A percentile compares a stretch with the other conserved stretches of the same genome.
phyloP scores from a whole-genome alignment of 2,329 filamentous ascomycete genomes.

The Zasmidium angulare region DNA sequence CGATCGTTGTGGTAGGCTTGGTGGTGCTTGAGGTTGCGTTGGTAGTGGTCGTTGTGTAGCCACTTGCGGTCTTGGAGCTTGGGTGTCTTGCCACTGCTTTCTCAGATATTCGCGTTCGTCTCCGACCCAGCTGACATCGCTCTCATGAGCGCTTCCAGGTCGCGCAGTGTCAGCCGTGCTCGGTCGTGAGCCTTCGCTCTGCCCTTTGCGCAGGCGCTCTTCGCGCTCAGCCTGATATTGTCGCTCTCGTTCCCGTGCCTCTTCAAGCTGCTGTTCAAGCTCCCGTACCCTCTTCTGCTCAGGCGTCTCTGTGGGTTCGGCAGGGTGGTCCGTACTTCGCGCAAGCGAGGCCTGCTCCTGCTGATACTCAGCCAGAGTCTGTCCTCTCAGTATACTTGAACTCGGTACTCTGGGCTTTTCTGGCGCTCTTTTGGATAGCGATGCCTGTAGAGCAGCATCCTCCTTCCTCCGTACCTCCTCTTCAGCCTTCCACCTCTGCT shows the following conservation, averaged over 20 bases:
- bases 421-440: constrained; percentile 64
- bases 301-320: constrained; percentile 41
- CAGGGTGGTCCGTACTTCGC: constrained; percentile 36
- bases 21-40: constrained; percentile 16
- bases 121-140: constrained; percentile 64
- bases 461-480: constrained; percentile 71
- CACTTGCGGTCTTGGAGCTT: constrained; percentile 36
- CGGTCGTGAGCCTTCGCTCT: constrained; percentile 38
- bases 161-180: constrained; percentile 27
- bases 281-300: constrained; percentile 73
- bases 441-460: constrained; percentile 70
- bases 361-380: constrained; percentile 85
- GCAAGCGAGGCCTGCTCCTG: constrained; percentile 57
- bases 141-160: constrained; percentile 44
- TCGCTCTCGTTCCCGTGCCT: constrained; percentile 65
- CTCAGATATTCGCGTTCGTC: constrained; percentile 66
- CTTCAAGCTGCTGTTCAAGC: constrained; percentile 71
- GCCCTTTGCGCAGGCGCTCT: constrained; percentile 43
- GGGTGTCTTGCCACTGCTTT: constrained; percentile 53
- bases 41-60: constrained; percentile 36
- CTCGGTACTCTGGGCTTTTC: constrained; percentile 46
- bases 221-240: constrained; percentile 63
- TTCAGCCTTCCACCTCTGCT: constrained; percentile 72
- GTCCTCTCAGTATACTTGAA: constrained; percentile 67
- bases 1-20: constrained; percentile 20